A percentile compares a stretch with the other conserved stretches of the same genome.
phyloP scores from a whole-genome alignment of 148 eudicot genomes.

The Arbutus unedo region DNA sequence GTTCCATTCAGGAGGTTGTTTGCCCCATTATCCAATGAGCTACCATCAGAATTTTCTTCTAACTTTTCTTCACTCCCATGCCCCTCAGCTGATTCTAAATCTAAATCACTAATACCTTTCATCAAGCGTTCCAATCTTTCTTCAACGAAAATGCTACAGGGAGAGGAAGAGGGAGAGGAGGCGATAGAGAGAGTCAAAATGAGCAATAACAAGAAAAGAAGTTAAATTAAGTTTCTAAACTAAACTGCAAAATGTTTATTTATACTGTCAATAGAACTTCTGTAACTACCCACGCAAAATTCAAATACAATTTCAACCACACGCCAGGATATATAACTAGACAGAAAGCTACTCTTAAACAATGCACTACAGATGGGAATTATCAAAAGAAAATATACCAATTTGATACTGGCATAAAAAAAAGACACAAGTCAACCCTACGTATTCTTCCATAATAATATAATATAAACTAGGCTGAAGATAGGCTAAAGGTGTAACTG shows the following conservation, averaged over 20 bases:
- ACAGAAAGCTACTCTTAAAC: not conserved
- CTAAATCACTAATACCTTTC: conserved; percentile 49
- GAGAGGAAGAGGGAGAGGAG: not conserved
- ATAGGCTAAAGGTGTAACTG: not conserved
- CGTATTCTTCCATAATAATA: not conserved
- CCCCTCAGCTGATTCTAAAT: conserved; percentile 39
- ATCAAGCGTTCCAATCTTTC: conserved; percentile 83
- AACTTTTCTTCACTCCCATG: conserved; percentile 36
- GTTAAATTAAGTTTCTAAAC: not conserved
- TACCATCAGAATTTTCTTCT: conserved; percentile 32
- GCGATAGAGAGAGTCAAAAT: not conserved
- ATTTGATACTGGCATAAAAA: not conserved
- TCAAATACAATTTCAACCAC: not conserved
- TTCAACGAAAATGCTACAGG: conserved; percentile 75
- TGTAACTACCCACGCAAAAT: not conserved
- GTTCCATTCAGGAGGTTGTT: conserved; percentile 39
- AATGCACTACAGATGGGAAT: not conserved
- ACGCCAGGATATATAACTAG: not conserved
- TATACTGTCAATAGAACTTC: not conserved
- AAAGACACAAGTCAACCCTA: not conserved
- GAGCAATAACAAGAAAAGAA: conserved; percentile 8
- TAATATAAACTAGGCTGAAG: not conserved
- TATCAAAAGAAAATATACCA: not conserved
- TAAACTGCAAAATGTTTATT: not conserved
- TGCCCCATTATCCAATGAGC: conserved; percentile 30